Conservation (phyloP, 78 protist genomes). For the Guillardia theta region DNA sequence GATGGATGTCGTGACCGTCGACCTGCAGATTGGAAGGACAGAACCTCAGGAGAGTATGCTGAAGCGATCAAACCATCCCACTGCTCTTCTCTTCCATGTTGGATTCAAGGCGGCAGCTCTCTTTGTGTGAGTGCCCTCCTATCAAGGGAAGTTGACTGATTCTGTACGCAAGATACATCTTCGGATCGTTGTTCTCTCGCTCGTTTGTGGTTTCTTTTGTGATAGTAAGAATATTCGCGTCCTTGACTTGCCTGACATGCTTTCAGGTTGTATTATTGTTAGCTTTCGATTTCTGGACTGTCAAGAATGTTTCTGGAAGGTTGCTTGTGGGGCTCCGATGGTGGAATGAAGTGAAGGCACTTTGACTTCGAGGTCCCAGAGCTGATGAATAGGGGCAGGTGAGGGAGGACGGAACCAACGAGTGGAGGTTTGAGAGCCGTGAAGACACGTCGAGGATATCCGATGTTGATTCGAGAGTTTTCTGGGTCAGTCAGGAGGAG, state of each 20-base stretch:
- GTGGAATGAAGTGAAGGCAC: constrained; percentile 12
- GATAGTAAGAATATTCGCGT: neutral
- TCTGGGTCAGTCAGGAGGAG: neutral
- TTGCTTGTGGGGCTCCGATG: constrained; percentile 5
- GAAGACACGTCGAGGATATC: neutral
- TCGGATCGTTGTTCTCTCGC: neutral
- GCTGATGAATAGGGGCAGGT: too few species aligned
- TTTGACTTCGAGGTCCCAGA: too few species aligned
- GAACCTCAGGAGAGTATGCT: neutral
- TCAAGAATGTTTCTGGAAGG: neutral
- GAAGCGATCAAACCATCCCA: neutral
- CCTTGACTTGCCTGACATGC: neutral
- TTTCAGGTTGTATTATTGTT: neutral
- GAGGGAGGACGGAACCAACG: constrained; percentile 19
- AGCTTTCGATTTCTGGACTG: constrained; percentile 33
- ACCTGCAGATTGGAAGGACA: too few species aligned
- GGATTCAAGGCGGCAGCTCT: neutral
- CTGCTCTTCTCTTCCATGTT: neutral
- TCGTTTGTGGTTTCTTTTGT: neutral
- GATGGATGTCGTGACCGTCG: too few species aligned
- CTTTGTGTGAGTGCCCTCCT: neutral
- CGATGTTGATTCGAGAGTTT: neutral
- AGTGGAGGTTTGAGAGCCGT: neutral
- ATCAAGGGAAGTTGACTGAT: neutral
- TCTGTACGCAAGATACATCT: neutral